These are phyloP conservation scores for Phaeosphaeriaceae sp. DNA, from an alignment of 2,329 filamentous ascomycete species.

Conservation along the genomic window DNA sequence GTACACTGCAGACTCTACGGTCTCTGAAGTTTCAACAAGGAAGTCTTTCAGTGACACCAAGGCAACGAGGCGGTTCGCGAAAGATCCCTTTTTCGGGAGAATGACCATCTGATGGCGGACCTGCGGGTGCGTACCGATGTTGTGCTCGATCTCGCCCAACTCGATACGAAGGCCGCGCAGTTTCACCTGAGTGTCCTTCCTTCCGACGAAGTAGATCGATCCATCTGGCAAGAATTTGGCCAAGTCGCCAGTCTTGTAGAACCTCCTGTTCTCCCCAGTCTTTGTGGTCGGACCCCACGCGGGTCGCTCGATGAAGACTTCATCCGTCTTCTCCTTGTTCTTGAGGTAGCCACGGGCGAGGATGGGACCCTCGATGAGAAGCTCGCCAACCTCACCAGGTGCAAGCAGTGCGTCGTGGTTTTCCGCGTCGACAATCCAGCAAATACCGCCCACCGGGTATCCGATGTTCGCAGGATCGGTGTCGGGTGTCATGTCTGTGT, in stretches of 20 bases:
- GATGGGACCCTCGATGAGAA: constrained; percentile 63
- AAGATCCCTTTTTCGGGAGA: constrained; percentile 44
- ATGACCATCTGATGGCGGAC: constrained; percentile 49
- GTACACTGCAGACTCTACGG: constrained; percentile 4
- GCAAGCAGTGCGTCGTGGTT: constrained; percentile 15
- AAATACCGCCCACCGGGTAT: constrained; percentile 4
- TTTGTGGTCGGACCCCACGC: constrained; percentile 8
- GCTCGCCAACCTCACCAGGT: constrained; percentile 48
- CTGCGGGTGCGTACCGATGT: constrained; percentile 6
- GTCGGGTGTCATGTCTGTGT: neutral
- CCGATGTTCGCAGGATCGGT: constrained; percentile 7
- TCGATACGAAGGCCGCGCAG: constrained; percentile 30
- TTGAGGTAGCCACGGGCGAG: constrained; percentile 35
- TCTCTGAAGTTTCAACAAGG: neutral
- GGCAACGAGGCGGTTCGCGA: constrained; percentile 50
- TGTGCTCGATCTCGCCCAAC: constrained; percentile 25
- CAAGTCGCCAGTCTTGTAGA: constrained; percentile 30
- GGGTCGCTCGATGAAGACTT: constrained; percentile 17
- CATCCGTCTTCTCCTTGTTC: constrained; percentile 16
- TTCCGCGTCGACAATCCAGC: constrained; percentile 11
- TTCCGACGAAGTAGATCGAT: constrained; percentile 17
- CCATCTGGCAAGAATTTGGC: constrained; percentile 21
- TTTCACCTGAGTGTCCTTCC: constrained; percentile 25
- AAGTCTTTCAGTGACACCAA: constrained; percentile 47
- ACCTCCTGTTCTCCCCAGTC: neutral